Conservation (phyloP, 192 early-diverging fungal genomes). For the Phlyctochytrium planicorne region DNA sequence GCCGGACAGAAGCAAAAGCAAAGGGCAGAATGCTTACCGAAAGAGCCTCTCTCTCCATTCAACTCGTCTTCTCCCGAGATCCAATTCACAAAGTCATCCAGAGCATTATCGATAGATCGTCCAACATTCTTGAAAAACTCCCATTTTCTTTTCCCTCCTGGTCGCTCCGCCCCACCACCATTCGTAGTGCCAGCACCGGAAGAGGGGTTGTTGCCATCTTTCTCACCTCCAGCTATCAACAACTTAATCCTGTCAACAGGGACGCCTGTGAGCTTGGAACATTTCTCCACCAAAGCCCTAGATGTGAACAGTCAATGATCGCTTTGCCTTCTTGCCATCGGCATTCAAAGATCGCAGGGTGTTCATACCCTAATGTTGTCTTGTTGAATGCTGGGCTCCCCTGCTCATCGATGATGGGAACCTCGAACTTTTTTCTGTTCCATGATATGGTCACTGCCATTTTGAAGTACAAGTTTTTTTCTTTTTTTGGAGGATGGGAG, state of each 20-base stretch:
- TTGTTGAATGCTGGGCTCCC: not conserved
- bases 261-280: constrained; percentile 72
- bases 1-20: no score
- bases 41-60: not conserved
- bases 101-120: not conserved
- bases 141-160: not conserved
- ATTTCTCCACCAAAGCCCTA: constrained; percentile 68
- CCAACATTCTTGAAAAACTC: not conserved
- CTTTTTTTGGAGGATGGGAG: no score
- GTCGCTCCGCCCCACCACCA: not conserved
- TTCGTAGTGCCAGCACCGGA: not conserved
- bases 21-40: not conserved
- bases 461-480: no score
- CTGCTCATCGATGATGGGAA: not conserved
- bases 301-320: no score
- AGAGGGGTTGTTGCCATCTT: not conserved
- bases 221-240: constrained; percentile 69
- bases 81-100: not conserved
- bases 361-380: not conserved
- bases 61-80: not conserved
- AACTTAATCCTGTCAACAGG: constrained; percentile 76
- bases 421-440: not conserved
- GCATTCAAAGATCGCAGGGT: no score
- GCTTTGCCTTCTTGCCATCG: no score
- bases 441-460: not conserved